Base-by-base conservation (phyloP, 495 filamentous ascomycete genomes). In the Thermothielavioides terrestris region DNA sequence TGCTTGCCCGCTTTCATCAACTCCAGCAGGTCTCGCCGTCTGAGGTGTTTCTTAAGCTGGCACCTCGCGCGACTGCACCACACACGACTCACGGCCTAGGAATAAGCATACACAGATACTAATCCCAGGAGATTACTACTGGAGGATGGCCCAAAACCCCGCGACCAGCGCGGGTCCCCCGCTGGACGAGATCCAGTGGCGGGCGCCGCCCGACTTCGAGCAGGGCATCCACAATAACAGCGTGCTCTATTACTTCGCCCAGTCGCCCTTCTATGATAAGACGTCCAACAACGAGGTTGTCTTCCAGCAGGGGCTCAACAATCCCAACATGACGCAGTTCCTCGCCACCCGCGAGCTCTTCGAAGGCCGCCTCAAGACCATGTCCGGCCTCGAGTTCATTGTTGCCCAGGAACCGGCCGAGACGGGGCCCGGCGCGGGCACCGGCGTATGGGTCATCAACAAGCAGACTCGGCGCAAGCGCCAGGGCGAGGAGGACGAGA, bases 261-360 rank as follows among this genome's bases (percentile, higher is more conserved):
- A 84, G 53, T 95, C 88, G 2, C 88, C 89, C 0, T 98, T 95
- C 73, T 97, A 86, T 66, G 92, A 98, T 60, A 72, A 70, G 21
- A 89, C 82, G 8, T 89, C 88, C 28, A 96, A 95, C 68, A 97
- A 97, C 65, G 81, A 80, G 50, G 77, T 83, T 5, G 64, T 95
- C 35, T 77, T 78, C 50, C 79, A 76, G 46, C 90, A 97, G 65
- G 84, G 87, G 21, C 76, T 76, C 51, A 82, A 77, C 71, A 89
- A 90, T 61, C 68, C 64, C 1, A 76, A 78, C 56, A 77, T 86
- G 63, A 59, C 60, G 12, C 60, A 67, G 18, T 75, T 78, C 46
- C 71, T 79, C 7, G 70, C 79, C 42, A 89, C 84, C 2, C 82
- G 89, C 20, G 81, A 87, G 57, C 73, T 76, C 1, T 94, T 97